Evolutionary conservation across 1,284 basidiomycete species (phyloP), one percentile per base, ranked within the genome.

Genomic region (Ustilago nuda): DNA sequence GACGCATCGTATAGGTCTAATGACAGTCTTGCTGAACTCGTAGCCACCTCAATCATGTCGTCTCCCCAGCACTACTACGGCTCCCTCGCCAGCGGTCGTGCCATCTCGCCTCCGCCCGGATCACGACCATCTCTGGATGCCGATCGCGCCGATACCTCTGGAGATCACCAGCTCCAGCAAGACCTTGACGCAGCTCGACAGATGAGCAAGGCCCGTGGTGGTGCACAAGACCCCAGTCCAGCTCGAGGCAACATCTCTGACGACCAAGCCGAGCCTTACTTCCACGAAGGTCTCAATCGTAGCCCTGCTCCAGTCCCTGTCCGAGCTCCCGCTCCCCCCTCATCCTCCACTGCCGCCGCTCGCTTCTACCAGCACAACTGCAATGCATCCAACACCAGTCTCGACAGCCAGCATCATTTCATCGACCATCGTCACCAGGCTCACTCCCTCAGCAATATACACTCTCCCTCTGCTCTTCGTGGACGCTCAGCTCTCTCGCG

Each of bases 391-490:
- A 81, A 81, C 64, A 77, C 83, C 52, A 79, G 76, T 48, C 65
- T 85, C 39, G 83, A 85, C 73, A 83, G 81, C 45, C 81, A 82
- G 48, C 76, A 72, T 41, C 81, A 85, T 62, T 85, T 81, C 53
- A 85, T 85, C 67, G 84, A 85, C 64, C 84, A 85, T 52, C 82
- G 84, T 56, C 79, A 79, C 56, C 82, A 85, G 56, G 80, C 81
- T 8, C 80, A 81, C 61, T 82, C 79, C 17, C 67, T 81, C 41
- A 79, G 81, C 46, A 69, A 82, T 48, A 73, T 78, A 7, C 75
- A 78, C 57, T 82, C 78, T 3, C 80, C 78, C 13, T 76, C 82
- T 7, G 80, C 77, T 5, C 61, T 72, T 19, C 68, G 79, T 17
- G 64, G 63, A 12, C 60, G 62, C 23, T 72, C 71, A 5, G 56